phyloP scores from a whole-genome alignment of 768 basidiomycete species.

The Mycena chlorophos region DNA sequence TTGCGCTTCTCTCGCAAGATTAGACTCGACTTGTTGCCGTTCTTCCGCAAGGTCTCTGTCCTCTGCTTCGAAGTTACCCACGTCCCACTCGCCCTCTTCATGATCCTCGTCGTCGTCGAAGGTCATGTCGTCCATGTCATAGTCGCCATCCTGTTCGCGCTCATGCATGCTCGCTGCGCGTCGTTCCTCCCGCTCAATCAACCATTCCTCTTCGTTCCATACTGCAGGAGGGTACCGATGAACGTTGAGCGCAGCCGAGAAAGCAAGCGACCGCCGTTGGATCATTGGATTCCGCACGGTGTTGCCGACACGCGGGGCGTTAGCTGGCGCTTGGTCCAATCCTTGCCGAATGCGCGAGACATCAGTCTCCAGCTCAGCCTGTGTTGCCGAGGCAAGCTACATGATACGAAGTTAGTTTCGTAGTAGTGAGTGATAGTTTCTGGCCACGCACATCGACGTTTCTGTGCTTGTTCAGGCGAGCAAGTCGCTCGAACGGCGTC shows the following conservation, averaged over 20 bases:
- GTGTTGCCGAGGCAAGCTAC: conserved; percentile 74
- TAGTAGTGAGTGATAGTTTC: conserved; percentile 3
- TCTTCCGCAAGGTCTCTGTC: conserved; percentile 64
- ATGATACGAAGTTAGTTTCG: conserved; percentile 8
- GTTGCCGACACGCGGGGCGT: conserved; percentile 32
- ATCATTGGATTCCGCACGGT: conserved; percentile 31
- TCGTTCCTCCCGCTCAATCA: conserved; percentile 44
- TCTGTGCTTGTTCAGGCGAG: conserved; percentile 92
- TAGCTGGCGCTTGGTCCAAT: conserved; percentile 38
- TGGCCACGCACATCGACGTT: conserved; percentile 85
- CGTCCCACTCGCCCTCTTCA: conserved; percentile 65
- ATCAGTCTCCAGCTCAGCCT: conserved; percentile 64
- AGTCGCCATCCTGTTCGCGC: conserved; percentile 38
- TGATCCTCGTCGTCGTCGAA: conserved; percentile 58
- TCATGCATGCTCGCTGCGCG: conserved; percentile 18
- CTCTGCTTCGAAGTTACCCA: conserved; percentile 68
- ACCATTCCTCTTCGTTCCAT: conserved; percentile 71
- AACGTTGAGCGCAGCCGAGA: conserved; percentile 66
- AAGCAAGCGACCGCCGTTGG: conserved; percentile 55
- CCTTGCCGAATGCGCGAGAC: conserved; percentile 46
- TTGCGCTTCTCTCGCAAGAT: conserved; percentile 31
- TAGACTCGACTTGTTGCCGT: conserved; percentile 29
- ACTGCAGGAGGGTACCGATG: conserved; percentile 81
- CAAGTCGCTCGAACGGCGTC: conserved; percentile 94
- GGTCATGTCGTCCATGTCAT: conserved; percentile 34